phyloP scores from a whole-genome alignment of 2,329 filamentous ascomycete species.

The Apiospora arundinis region DNA sequence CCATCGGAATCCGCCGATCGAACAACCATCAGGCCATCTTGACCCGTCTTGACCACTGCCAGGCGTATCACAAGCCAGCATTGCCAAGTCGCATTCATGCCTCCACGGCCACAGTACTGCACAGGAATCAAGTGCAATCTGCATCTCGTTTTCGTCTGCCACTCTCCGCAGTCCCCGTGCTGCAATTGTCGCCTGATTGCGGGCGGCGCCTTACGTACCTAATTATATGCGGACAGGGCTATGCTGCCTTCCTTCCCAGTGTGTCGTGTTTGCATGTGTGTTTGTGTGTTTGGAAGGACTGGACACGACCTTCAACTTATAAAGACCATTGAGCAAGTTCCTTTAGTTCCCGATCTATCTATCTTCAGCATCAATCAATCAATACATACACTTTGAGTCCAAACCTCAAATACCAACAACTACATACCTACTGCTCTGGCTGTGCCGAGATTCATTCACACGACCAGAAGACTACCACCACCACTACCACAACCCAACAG shows the following conservation, averaged over 20 bases:
- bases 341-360: neutral
- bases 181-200: slow-evolving; percentile 16
- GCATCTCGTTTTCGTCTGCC: slow-evolving; percentile 15
- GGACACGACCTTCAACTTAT: neutral
- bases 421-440: neutral
- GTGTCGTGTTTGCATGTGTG: neutral
- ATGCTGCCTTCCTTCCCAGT: neutral
- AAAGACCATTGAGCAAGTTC: neutral
- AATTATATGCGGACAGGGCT: neutral
- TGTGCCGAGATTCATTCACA: neutral
- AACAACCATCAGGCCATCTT: slow-evolving; percentile 25
- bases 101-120: slow-evolving; percentile 1
- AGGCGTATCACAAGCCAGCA: slow-evolving; percentile 18
- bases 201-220: neutral
- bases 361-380: neutral
- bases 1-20: slow-evolving; percentile 25
- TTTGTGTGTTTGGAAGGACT: neutral
- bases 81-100: slow-evolving; percentile 10
- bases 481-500: slow-evolving; percentile 1
- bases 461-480: neutral
- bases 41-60: neutral
- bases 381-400: neutral
- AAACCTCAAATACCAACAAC: neutral
- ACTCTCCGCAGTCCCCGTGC: neutral
- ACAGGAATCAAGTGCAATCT: slow-evolving; percentile 19